Percentiles rank a stretch among this genome's conserved stretches.
Conservation (phyloP, 495 filamentous ascomycete species). For the Letharia lupina region DNA sequence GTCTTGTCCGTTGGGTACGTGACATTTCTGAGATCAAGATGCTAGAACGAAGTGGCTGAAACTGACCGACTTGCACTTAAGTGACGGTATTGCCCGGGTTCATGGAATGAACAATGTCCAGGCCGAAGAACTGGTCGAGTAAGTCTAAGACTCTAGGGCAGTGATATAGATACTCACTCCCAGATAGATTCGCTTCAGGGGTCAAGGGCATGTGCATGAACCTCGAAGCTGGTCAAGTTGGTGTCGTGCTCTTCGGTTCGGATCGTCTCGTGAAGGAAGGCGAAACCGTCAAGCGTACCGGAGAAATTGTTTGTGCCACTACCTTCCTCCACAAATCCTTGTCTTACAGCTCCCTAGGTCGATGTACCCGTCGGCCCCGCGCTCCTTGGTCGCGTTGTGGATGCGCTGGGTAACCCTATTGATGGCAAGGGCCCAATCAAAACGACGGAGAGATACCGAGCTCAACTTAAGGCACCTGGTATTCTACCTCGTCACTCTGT, state of each 20-base stretch:
- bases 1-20: conserved; percentile 98
- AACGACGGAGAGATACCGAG: conserved; percentile 84
- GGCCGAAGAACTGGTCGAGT: conserved; percentile 99
- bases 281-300: conserved; percentile 98
- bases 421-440: conserved; percentile 98
- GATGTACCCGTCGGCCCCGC: conserved; percentile 91
- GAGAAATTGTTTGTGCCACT: conserved; percentile 76
- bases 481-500: conserved; percentile 95
- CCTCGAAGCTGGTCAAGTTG: conserved; percentile 98
- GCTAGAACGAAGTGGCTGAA: conserved; percentile 10
- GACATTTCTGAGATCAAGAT: conserved; percentile 2
- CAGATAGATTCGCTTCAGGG: conserved; percentile 87
- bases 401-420: conserved; percentile 97
- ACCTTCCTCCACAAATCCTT: conserved; percentile 1
- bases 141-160: conserved; percentile 42
- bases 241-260: conserved; percentile 99
- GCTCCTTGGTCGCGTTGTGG: conserved; percentile 95
- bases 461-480: conserved; percentile 97
- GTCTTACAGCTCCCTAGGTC: conserved; percentile 51
- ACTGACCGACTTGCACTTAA: conserved; percentile 33
- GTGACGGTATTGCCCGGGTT: conserved; percentile 99
- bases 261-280: conserved; percentile 99
- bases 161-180: conserved; percentile 34
- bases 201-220: conserved; percentile 99
- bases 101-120: conserved; percentile 99